Conservation (phyloP, 1,284 basidiomycete species). For the Cystobasidium sp. region DNA sequence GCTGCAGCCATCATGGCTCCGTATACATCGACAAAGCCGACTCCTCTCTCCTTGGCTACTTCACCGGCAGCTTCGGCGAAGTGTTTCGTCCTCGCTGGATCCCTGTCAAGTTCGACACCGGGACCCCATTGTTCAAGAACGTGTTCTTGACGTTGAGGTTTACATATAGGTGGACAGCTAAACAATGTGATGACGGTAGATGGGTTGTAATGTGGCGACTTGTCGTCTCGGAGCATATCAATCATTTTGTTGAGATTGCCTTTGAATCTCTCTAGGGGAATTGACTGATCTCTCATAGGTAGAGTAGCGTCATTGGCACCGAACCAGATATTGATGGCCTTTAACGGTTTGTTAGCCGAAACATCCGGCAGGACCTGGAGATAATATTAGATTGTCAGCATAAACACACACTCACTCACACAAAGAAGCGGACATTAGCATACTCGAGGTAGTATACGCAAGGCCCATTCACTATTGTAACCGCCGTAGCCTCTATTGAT, state of each 20-base stretch:
- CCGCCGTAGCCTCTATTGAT: slow-evolving; percentile 26
- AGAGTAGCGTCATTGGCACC: slow-evolving; percentile 18
- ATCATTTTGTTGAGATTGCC: slow-evolving; percentile 70
- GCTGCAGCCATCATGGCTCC: slow-evolving; percentile 44
- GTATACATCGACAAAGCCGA: slow-evolving; percentile 45
- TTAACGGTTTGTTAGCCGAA: slow-evolving; percentile 17
- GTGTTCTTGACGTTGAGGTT: slow-evolving; percentile 56
- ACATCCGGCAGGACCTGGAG: slow-evolving; percentile 23
- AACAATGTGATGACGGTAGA: slow-evolving; percentile 77
- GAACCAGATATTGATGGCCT: slow-evolving; percentile 25
- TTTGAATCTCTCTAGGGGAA: slow-evolving; percentile 66
- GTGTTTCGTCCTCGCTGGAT: slow-evolving; percentile 29
- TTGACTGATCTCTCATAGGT: slow-evolving; percentile 6
- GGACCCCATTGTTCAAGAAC: slow-evolving; percentile 42
- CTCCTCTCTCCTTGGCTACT: slow-evolving; percentile 29
- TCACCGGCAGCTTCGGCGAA: slow-evolving; percentile 43
- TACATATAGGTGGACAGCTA: slow-evolving; percentile 80
- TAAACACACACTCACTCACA: not conserved
- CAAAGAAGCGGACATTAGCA: not conserved
- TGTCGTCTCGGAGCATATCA: slow-evolving; percentile 65
- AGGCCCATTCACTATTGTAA: slow-evolving; percentile 46
- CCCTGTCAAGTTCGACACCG: slow-evolving; percentile 39
- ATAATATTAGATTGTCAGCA: not conserved
- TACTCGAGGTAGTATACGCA: slow-evolving; percentile 37
- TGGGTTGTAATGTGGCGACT: slow-evolving; percentile 71